Evolutionary conservation across 1,284 basidiomycete genomes (phyloP).

Genomic region (Irpex sp.): DNA sequence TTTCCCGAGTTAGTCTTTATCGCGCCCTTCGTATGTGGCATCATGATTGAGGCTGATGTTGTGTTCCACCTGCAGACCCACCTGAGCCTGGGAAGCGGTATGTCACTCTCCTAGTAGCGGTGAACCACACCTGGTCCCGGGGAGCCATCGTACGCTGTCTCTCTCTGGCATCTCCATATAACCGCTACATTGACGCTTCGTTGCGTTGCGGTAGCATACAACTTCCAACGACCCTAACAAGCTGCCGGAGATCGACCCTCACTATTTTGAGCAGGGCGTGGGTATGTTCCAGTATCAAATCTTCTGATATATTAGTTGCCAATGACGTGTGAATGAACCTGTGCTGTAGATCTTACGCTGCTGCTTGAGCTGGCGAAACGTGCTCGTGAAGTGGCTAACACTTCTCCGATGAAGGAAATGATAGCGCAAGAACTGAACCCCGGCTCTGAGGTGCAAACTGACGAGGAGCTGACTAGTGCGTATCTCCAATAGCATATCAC

Average conservation of each 20-base stretch:
- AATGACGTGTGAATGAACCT: not conserved
- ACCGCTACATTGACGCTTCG: too few species aligned
- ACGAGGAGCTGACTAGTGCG: slow-evolving; percentile 19
- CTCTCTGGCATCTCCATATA: not conserved
- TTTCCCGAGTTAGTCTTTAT: slow-evolving; percentile 6
- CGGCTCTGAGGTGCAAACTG: slow-evolving; percentile 25
- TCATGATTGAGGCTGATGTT: not conserved
- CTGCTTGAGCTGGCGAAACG: slow-evolving; percentile 9
- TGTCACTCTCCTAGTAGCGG: slow-evolving; percentile 21
- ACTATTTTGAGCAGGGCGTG: slow-evolving; percentile 32
- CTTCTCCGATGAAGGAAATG: slow-evolving; percentile 12
- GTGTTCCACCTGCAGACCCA: slow-evolving; percentile 13
- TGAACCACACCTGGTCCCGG: slow-evolving; percentile 29
- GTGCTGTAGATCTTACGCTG: slow-evolving; percentile 9
- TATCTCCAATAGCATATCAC: not conserved
- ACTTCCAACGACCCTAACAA: slow-evolving; percentile 26
- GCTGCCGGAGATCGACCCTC: slow-evolving; percentile 32
- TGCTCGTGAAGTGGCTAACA: slow-evolving; percentile 7
- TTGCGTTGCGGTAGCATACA: slow-evolving; percentile 15
- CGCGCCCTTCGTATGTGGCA: slow-evolving; percentile 3
- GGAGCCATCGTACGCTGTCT: slow-evolving; percentile 29
- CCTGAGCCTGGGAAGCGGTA: slow-evolving; percentile 25
- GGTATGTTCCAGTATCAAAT: slow-evolving; percentile 20
- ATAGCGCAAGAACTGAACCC: slow-evolving; percentile 32
- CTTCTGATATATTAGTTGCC: not conserved